Base-by-base conservation (phyloP, 352 stramenopile genomes). In the Pythium insidiosum region DNA sequence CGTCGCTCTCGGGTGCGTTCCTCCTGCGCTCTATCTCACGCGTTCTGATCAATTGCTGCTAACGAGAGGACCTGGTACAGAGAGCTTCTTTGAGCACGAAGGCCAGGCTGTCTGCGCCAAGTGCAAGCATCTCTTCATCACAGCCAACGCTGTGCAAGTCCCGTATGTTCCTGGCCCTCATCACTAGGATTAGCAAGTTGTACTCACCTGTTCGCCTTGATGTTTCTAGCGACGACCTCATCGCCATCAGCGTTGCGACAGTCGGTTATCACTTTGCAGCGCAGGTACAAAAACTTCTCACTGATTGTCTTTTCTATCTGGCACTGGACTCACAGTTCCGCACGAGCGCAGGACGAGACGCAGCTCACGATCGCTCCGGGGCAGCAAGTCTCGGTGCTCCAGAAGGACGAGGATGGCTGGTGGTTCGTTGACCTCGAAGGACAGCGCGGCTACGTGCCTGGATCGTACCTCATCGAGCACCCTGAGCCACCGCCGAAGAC, bases 371-470 rank as follows among this genome's bases (percentile, higher is more conserved):
- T 91, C 57, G 63, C 72, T 58, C 78, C 78, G 20, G 78, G 78
- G 37, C 72, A 91, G 31, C 68, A 88, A 56, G 65, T 91, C 7
- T 56, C 54, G 39, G 87, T 91, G 36, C 68, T 91, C 19, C 78
- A 88, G 38, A 91, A 91, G 63, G 78, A 91, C 28, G 75, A 88
- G 33, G 78, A 91, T 63, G 78, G 78, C 56, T 91, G 78, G 78
- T 91, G 78, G 78, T 63, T 88, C 38, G 78, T 87, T 29, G 72
- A 87, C 21, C 49, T 88, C 31, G 50, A 66, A 43, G 72, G 66
- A 44, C 66, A 82, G 35, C 78, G 78, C 34, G 78, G 78, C 20
- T 91, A 88, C 52, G 78, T 91, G 10, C 78, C 78, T 15, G 78
- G 78, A 12, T 91, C 78, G 16, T 91, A 91, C 53, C 58, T 91